Base-by-base conservation (phyloP, 2,329 filamentous ascomycete genomes). In the Beauveria sp. region DNA sequence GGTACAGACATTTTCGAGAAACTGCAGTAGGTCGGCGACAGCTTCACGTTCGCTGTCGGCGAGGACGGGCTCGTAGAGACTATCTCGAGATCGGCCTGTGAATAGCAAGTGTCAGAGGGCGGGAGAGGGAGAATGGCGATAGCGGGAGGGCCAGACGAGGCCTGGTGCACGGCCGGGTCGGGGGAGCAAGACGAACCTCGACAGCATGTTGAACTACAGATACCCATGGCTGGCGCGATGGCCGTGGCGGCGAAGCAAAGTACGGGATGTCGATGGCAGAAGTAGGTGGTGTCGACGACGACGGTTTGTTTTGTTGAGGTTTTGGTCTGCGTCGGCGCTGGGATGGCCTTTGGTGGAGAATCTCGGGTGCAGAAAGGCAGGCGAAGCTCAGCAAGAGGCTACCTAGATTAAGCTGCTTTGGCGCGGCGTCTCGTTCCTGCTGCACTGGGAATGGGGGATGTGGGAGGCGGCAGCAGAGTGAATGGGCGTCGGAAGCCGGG, bases 41-140 rank as follows among this genome's bases (percentile, higher is more conserved):
- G 95, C 95, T 79, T 98, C 95, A 71, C 95, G 87, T 79, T 99
- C 95, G 78, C 90, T 96, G 73, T 99, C 95, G 70, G 93, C 93
- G 65, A 99, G 84, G 62, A 95, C 90, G 58, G 89, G 88, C 74
- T 95, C 90, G 74, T 93, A 93, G 66, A 91, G 83, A 67, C 87
- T 88, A 82, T 93, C 90, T 75, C 88, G 88, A 75, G 88, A 85
- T 77, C 88, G 89, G 72, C 87, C 89, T 89, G 64, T 46, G 63
- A 34, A 53, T 42, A 52, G 62, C 63, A 52, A 34, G 62, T 60
- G 56, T 42, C 20, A 64, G 45, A 59, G 56, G 28, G 63, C 28
- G 48, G 56, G 28, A 52, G 51, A 38, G 42, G 52, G 40, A 28
- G 46, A 34, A 53, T 16, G 50, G 55, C 55, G 48, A 56, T 34